These are phyloP conservation scores for Penicillium capsulatum DNA, from an alignment of 2,329 filamentous ascomycete species.

Conservation along the genomic window DNA sequence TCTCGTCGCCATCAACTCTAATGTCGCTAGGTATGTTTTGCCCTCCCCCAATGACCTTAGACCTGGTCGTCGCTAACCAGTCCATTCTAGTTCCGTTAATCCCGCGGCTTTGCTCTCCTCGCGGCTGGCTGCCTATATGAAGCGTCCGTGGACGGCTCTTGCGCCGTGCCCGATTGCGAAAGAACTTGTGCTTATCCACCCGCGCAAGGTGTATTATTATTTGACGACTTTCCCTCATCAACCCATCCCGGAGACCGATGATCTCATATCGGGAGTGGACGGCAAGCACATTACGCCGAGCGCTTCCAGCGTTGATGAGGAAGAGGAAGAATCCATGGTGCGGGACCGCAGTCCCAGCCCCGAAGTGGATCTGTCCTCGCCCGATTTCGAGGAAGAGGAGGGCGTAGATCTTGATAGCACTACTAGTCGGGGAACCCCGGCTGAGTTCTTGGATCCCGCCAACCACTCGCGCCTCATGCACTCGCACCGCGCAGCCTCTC, in stretches of 20 bases:
- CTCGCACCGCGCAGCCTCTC: slow-evolving; percentile 71
- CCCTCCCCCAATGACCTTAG: slow-evolving; percentile 1
- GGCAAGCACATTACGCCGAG: slow-evolving; percentile 75
- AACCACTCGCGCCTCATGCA: slow-evolving; percentile 58
- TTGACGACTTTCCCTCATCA: slow-evolving; percentile 83
- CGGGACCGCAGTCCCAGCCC: slow-evolving; percentile 75
- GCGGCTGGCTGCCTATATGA: slow-evolving; percentile 81
- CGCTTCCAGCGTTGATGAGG: slow-evolving; percentile 70
- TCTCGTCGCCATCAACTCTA: slow-evolving; percentile 69
- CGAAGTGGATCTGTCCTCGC: slow-evolving; percentile 84
- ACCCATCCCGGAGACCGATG: slow-evolving; percentile 66
- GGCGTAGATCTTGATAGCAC: slow-evolving; percentile 54
- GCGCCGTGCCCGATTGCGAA: slow-evolving; percentile 86
- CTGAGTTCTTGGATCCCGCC: slow-evolving; percentile 51
- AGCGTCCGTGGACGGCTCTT: slow-evolving; percentile 74
- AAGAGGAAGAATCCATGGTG: slow-evolving; percentile 60
- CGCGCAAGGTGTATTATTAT: slow-evolving; percentile 93
- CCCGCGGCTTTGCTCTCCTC: slow-evolving; percentile 94
- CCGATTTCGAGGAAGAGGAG: slow-evolving; percentile 70
- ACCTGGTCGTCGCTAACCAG: slow-evolving; percentile 14
- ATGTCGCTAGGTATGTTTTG: slow-evolving; percentile 80
- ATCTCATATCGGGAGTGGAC: slow-evolving; percentile 48
- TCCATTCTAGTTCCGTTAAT: slow-evolving; percentile 73
- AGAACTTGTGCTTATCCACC: slow-evolving; percentile 86
- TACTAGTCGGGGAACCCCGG: slow-evolving; percentile 58